Base-by-base conservation (phyloP, 495 filamentous ascomycete species). In the Ramalina peruviana region DNA sequence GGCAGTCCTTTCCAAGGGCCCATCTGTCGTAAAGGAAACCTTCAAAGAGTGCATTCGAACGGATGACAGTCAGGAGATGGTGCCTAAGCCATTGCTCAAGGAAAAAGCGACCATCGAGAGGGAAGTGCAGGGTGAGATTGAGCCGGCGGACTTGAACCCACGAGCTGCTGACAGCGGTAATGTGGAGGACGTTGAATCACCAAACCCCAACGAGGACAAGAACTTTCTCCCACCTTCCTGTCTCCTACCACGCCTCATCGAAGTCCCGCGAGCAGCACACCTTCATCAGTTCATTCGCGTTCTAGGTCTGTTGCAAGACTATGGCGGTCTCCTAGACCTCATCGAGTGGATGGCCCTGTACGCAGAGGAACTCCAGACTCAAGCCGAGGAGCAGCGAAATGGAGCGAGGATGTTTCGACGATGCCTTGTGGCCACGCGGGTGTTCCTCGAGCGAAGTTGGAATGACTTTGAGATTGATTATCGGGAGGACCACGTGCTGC, bases 261-360 rank as follows among this genome's bases (percentile, higher is more conserved):
- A 70, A 25, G 62, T 68, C 10, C 73, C 73, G 5, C 58, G 60
- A 6, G 69, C 67, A 49, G 65, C 66, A 15, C 59, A 67, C 36
- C 62, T 81, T 15, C 76, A 81, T 60, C 63, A 60, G 4, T 77
- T 76, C 57, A 65, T 79, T 30, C 65, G 76, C 52, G 66, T 70
- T 16, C 59, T 80, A 11, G 77, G 75, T 11, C 50, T 69, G 0
- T 62, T 65, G 1, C 63, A 66, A 45, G 75, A 81, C 48, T 65
- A 66, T 39, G 58, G 69, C n/a, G 73, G 69, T 5, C 56, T 81
- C 25, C 48, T 76, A 12, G 65, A 66, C 41, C 55, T 78, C 19
- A 57, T 79, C 19, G 57, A 64, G 26, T 79, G 76, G 76, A 78
- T 80, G 72, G 67, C 65, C 25, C 58, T 56, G 17, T 67, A 61